These are phyloP conservation scores for Gaeumannomyces tritici DNA, from an alignment of 2,329 filamentous ascomycete species.

Conservation along the genomic window DNA sequence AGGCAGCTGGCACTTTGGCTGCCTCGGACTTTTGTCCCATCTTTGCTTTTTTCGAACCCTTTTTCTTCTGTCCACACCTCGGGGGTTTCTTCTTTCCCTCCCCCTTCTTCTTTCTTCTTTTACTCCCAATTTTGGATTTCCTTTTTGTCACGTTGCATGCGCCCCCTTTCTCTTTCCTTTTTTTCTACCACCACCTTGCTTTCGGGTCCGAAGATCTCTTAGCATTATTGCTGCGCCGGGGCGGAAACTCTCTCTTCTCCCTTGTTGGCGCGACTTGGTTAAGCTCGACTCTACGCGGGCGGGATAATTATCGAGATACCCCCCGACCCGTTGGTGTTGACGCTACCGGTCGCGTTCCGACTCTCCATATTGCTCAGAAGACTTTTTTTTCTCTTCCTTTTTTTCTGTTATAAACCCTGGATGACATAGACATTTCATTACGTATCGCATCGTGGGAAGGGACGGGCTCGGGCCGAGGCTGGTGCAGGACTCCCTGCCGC, in stretches of 20 bases:
- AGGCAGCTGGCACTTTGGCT: neutral
- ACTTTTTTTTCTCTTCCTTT: no score
- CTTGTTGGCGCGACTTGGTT: neutral
- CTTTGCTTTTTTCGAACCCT: neutral
- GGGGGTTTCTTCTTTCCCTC: neutral
- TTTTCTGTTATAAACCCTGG: no score
- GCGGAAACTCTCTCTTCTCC: neutral
- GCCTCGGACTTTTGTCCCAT: neutral
- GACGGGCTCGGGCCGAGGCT: no score
- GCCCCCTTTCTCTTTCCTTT: neutral
- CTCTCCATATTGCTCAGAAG: no score
- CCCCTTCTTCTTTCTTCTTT: neutral
- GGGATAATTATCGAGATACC: conserved; percentile 3
- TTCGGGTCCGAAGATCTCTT: neutral
- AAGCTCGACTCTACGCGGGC: neutral
- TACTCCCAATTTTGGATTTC: neutral
- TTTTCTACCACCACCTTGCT: neutral
- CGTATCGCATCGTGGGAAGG: no score
- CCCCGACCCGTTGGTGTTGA: neutral
- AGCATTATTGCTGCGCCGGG: no score
- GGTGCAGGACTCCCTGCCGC: no score
- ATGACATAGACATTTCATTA: no score
- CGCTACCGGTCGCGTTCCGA: no score
- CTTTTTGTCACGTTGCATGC: neutral
- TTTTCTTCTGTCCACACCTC: neutral